Conservation (phyloP, 495 filamentous ascomycete species). For the Choiromyces venosus region DNA sequence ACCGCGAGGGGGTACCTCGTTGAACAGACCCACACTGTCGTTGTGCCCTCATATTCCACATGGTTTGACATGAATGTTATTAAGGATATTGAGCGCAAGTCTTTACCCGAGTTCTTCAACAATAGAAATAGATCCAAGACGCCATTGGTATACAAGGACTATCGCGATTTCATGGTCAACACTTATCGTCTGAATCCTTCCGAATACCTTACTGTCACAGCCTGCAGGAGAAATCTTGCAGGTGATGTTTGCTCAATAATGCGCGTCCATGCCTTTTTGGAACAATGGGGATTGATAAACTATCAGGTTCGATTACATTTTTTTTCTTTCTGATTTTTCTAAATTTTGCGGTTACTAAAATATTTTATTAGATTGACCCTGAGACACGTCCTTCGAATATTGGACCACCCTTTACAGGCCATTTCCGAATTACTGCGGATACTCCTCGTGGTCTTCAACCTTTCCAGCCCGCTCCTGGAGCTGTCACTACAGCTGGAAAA, state of each 20-base stretch:
- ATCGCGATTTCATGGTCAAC: conserved; percentile 99
- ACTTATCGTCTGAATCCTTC: conserved; percentile 91
- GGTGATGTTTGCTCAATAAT: conserved; percentile 98
- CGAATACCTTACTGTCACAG: conserved; percentile 95
- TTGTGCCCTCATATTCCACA: conserved; percentile 89
- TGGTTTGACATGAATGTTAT: conserved; percentile 98
- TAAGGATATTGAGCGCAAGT: conserved; percentile 81
- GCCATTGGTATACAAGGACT: conserved; percentile 94
- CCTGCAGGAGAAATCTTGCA: conserved; percentile 90
- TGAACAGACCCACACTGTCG: conserved; percentile 85
- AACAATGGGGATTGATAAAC: conserved; percentile 98
- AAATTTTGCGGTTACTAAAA: conserved; percentile 7
- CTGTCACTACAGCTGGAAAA: conserved; percentile 67
- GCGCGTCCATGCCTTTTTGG: conserved; percentile 96
- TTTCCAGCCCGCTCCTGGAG: conserved; percentile 80
- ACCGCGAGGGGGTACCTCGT: conserved; percentile 85
- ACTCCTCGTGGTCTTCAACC: conserved; percentile 91
- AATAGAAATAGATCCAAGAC: conserved; percentile 97
- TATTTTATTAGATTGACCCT: conserved; percentile 71
- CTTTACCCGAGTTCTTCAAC: conserved; percentile 96
- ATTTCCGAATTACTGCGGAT: conserved; percentile 90
- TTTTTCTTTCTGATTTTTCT: background rate
- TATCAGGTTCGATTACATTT: conserved; percentile 66
- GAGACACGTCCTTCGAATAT: conserved; percentile 92
- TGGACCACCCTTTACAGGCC: conserved; percentile 91